Base-by-base conservation (phyloP, 371 early-diverging fungal genomes). In the Mortierella sp. region DNA sequence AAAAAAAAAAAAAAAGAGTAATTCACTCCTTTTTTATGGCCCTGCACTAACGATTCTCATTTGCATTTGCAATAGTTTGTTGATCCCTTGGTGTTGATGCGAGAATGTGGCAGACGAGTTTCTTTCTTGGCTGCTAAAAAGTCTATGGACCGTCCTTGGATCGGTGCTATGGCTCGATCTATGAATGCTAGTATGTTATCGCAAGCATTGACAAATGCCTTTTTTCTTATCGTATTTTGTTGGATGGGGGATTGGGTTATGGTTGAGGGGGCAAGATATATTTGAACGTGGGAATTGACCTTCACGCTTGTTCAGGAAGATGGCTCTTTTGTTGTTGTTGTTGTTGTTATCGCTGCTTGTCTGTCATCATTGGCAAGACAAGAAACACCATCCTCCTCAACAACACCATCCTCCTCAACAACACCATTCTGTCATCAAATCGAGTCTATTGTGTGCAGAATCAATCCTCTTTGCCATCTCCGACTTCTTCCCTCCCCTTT, bases 121-220 rank as follows among this genome's bases (percentile, higher is more conserved):
- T 94, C 93, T 62, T 96, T 94, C 66, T 75, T 98, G 26, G 91
- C 93, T 75, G 97, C 97, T 3, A 92, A 93, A 49, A 93, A 92
- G 49, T 94, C 96, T 11, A 94, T 96, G 89, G 86, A 93, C 39
- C 90, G 93, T 66, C 90, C 88, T 55, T 87, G 92, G 70, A 94
- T 97, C 70, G 98, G 97, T 12, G 87, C 90, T 72, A 90, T 96
- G 67, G 97, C 94, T 32, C 88, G 94, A 22, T 83, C 90, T 4
- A 73, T 95, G 57, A 86, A 89, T 69, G 92, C 94, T 8, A 95
- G 92, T 91, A 86, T 14, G 70, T 58, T 51, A 43, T 49, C 49
- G 30, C 51, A 57, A 0, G 39, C 32, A 22, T n/a, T 35, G 20
- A 24, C 22, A 22, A 45, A n/a, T 22, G 60, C 26, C 3, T 37